Conservation (phyloP, 331 rosid genomes). For the Dryas integrifolia region DNA sequence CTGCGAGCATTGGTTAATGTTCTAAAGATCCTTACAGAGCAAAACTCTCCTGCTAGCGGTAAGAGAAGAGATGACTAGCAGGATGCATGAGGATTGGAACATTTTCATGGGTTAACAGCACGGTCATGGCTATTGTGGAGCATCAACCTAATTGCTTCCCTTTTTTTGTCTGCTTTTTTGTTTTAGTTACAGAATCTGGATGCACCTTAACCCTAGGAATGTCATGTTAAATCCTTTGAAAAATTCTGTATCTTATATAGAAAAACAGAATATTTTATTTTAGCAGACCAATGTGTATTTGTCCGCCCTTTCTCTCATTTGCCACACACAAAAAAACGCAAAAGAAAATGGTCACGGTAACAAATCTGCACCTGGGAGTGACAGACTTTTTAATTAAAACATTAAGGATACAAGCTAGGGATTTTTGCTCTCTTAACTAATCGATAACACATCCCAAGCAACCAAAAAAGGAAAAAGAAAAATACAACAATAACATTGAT, state of each 20-base stretch:
- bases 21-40: conserved; percentile 57
- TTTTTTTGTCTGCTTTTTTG: neutral
- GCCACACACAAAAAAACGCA: neutral
- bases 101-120: conserved; percentile 9
- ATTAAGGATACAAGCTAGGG: neutral
- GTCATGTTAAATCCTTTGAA: neutral
- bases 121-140: conserved; percentile 2
- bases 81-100: neutral
- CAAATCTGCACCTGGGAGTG: too few species aligned
- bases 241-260: neutral
- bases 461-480: neutral
- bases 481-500: neutral
- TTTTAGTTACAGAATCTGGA: neutral
- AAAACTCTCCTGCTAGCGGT: conserved; percentile 33
- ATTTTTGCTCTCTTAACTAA: neutral
- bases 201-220: neutral
- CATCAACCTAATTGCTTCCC: conserved; percentile 5
- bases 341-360: too few species aligned
- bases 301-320: too few species aligned
- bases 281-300: too few species aligned
- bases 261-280: too few species aligned
- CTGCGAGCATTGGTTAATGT: conserved; percentile 68
- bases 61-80: conserved; percentile 43
- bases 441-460: neutral
- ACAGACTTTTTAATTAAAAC: too few species aligned